Evolutionary conservation across 768 basidiomycete species (phyloP), one percentile per base, ranked within the genome.

Genomic region (Naganishia randhawae): DNA sequence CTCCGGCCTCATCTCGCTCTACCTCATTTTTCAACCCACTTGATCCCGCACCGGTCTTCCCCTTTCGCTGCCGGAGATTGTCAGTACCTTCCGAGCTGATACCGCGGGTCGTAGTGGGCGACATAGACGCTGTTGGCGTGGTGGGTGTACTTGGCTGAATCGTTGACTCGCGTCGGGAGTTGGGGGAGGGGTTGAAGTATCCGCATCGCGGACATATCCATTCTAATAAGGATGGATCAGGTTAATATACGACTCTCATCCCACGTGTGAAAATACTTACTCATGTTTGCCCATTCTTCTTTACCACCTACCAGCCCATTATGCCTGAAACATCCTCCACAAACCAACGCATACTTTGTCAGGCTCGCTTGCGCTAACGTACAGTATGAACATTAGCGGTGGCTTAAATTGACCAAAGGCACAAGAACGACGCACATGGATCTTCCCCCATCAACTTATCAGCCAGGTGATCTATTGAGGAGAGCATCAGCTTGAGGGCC

Each of bases 241-340:
- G 51, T 52, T 32, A 19, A 55, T 31, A 9, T 4, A 5, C n/a
- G 27, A 31, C 16, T 5, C 32, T 25, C n/a, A 10, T 7, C 5
- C 11, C n/a, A 3, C 29, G 50, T 10, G 9, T 22, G 7, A 32
- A 19, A 19, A 19, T 11, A 76, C 78, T 72, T 61, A 79, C 78
- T 76, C 72, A 76, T 77, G 27, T 74, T 63, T 68, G 77, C 78
- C 78, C 78, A 80, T 63, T 80, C 77, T 53, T 75, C 73, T 61
- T 80, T 76, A 64, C 39, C 55, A 6, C 75, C 75, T 13, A 80
- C 74, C n/a, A 80, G 54, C 1, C 78, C 78, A 53, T 78, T 78
- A 69, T 80, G 78, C 52, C 77, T 69, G 69, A 80, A 80, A 68
- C 78, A 80, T 53, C 77, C 73, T 8, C 72, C 76, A 66, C 78